A percentile compares a stretch with the other conserved stretches of the same genome.
Evolutionary conservation across 75 land plant species (phyloP).

Genomic region (Larix kaempferi): DNA sequence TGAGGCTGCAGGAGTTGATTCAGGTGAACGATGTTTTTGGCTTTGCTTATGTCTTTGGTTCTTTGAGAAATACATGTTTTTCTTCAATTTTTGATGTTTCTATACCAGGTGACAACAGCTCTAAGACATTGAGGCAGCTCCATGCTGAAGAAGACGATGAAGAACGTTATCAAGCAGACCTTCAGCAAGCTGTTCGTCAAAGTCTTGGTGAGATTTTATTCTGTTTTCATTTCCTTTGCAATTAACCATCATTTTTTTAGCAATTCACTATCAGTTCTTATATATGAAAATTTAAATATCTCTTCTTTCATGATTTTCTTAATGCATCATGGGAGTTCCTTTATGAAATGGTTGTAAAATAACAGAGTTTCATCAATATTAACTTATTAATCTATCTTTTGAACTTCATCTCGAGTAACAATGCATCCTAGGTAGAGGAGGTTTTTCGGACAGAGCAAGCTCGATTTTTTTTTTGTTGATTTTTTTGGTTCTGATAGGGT

Average conservation of each 20-base stretch:
- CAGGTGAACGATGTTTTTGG: conserved; percentile 6
- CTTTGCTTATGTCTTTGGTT: background rate
- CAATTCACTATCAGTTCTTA: background rate
- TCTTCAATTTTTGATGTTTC: background rate
- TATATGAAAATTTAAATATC: background rate
- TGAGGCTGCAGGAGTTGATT: background rate
- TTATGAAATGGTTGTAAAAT: too few relatives aligned
- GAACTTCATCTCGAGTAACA: too few relatives aligned
- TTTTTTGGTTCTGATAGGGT: too few relatives aligned
- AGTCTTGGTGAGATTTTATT: conserved; percentile 62
- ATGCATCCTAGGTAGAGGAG: too few relatives aligned
- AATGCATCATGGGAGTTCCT: too few relatives aligned
- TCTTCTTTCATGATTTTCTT: background rate
- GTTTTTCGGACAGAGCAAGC: too few relatives aligned
- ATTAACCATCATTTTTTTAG: background rate
- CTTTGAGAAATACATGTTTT: background rate
- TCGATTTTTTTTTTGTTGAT: too few relatives aligned
- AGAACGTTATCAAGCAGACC: conserved; percentile 80
- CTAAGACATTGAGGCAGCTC: conserved; percentile 50
- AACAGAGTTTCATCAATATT: too few relatives aligned
- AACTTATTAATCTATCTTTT: too few relatives aligned
- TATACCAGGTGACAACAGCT: conserved; percentile 21
- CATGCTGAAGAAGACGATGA: conserved; percentile 79
- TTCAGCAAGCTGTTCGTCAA: conserved; percentile 69
- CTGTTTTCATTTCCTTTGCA: background rate